A percentile compares a stretch with the other conserved stretches of the same genome.
Evolutionary conservation across 805 yeast genomes (phyloP).

Genomic region (Soucietia sequanensis): DNA sequence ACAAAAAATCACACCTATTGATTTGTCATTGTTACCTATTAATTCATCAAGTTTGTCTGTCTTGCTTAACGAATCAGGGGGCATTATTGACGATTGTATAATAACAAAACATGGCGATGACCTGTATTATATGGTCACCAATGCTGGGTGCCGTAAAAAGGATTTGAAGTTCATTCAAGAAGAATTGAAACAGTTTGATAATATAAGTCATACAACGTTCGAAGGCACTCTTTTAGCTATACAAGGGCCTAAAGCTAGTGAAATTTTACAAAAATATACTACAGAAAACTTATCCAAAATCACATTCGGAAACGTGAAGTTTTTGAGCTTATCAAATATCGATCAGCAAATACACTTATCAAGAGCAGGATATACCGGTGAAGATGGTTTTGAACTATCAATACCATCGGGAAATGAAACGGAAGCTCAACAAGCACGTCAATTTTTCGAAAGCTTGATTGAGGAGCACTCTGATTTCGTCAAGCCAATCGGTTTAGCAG

Average conservation of each 20-base stretch:
- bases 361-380: slow-evolving; percentile 97
- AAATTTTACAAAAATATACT: slow-evolving; percentile 62
- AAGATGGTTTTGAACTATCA: slow-evolving; percentile 94
- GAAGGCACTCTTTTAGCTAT: slow-evolving; percentile 81
- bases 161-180: slow-evolving; percentile 64
- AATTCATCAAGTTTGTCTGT: slow-evolving; percentile 76
- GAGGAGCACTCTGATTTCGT: slow-evolving; percentile 53
- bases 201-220: slow-evolving; percentile 45
- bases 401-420: slow-evolving; percentile 51
- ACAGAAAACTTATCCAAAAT: slow-evolving; percentile 55
- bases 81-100: slow-evolving; percentile 92
- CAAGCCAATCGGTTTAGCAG: slow-evolving; percentile 94
- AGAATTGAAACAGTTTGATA: slow-evolving; percentile 43
- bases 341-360: slow-evolving; percentile 66
- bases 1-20: slow-evolving; percentile 86
- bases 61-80: slow-evolving; percentile 65
- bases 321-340: slow-evolving; percentile 42
- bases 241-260: slow-evolving; percentile 89
- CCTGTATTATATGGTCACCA: slow-evolving; percentile 84
- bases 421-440: slow-evolving; percentile 45
- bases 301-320: slow-evolving; percentile 70
- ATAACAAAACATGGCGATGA: slow-evolving; percentile 81
- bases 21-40: slow-evolving; percentile 54
- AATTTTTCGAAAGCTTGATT: slow-evolving; percentile 61
- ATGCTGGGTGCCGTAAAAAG: slow-evolving; percentile 90